Percentiles rank a stretch among this genome's conserved stretches.
These are phyloP conservation scores for Wallacemonas sp. DNA, from an alignment of 208 protist species.

Conservation along the genomic window DNA sequence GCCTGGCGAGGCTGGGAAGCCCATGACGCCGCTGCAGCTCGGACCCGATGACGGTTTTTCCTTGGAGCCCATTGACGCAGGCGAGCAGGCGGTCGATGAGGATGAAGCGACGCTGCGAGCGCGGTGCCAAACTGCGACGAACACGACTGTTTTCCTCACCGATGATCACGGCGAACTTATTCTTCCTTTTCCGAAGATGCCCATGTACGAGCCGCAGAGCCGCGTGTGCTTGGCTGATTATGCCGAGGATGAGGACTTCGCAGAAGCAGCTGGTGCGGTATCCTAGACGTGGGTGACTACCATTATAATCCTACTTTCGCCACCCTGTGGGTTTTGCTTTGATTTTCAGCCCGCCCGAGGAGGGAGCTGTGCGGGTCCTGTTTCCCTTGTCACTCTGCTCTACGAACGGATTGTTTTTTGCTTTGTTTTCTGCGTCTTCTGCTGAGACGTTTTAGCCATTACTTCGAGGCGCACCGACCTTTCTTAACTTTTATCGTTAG, in stretches of 20 bases:
- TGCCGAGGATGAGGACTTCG: conserved; percentile 21
- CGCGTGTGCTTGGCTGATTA: conserved; percentile 14
- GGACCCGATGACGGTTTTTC: conserved; percentile 11
- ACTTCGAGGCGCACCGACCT: too few relatives aligned
- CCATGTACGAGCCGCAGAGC: conserved; percentile 40
- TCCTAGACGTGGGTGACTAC: too few relatives aligned
- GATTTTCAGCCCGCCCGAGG: too few relatives aligned
- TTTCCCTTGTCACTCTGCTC: neutral
- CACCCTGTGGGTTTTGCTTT: too few relatives aligned
- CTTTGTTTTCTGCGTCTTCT: neutral
- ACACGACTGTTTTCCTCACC: conserved; percentile 42
- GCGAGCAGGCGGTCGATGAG: neutral
- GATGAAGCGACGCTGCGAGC: neutral
- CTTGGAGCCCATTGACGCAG: neutral
- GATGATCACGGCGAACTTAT: conserved; percentile 22
- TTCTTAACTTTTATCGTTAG: too few relatives aligned
- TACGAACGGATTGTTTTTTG: neutral
- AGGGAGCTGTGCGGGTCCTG: too few relatives aligned
- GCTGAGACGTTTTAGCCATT: neutral
- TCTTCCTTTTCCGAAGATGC: conserved; percentile 19
- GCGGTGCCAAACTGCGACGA: conserved; percentile 3
- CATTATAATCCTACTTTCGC: too few relatives aligned
- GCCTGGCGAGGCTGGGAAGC: neutral
- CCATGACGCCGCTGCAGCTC: conserved; percentile 54
- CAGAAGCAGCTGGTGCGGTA: conserved; percentile 8